phyloP scores from a whole-genome alignment of 176 grass and related monocot species.

The Oropetium thomaeum region DNA sequence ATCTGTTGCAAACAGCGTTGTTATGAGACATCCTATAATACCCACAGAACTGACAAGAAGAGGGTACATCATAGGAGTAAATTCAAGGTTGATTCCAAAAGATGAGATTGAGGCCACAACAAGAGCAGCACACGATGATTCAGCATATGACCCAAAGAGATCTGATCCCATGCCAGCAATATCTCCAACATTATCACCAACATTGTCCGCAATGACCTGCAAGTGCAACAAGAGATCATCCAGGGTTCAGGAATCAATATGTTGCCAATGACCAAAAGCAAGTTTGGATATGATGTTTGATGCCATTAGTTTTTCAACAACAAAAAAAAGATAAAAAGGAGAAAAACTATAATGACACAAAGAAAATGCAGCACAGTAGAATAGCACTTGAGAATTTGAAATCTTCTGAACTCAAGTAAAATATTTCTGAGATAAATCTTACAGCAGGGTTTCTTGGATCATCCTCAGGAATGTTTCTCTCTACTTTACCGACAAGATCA shows the following conservation, averaged over 20 bases:
- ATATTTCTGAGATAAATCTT: conserved; percentile 21
- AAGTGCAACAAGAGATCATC: conserved; percentile 15
- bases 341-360: not conserved
- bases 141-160: conserved; percentile 54
- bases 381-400: conserved; percentile 4
- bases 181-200: conserved; percentile 71
- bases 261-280: not conserved
- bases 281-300: not conserved
- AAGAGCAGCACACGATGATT: conserved; percentile 47
- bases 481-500: conserved; percentile 69
- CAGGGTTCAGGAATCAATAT: not conserved
- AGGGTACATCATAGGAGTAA: conserved; percentile 43
- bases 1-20: conserved; percentile 50
- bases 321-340: not conserved
- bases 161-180: conserved; percentile 70
- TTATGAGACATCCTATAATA: conserved; percentile 43
- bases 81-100: conserved; percentile 44
- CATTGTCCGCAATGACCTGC: conserved; percentile 67
- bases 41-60: conserved; percentile 46
- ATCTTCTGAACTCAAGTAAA: conserved; percentile 7
- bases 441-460: conserved; percentile 75
- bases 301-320: not conserved
- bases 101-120: conserved; percentile 48
- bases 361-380: not conserved
- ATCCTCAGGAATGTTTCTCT: conserved; percentile 63